Evolutionary conservation across 164 flowering plant species (phyloP), one percentile per base, ranked within the genome.

Genomic region (Umbellularia californica): DNA sequence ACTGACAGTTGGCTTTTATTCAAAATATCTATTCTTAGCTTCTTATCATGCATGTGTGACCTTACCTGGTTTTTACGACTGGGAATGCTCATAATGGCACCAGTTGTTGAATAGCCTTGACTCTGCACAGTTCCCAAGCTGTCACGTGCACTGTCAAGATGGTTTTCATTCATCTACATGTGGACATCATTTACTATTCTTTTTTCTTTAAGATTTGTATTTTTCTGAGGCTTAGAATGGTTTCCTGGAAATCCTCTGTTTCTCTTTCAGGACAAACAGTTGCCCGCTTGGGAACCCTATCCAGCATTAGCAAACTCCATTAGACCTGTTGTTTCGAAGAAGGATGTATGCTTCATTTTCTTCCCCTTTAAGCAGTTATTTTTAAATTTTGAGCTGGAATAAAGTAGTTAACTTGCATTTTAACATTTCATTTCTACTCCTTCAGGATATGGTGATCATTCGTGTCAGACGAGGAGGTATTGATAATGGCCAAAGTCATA

Each of bases 401-500:
- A 66, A 19, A 28, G 47, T 6, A 66, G 22, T 67, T 28, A 13
- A 28, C 28, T 68, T 58, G 12, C 9, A 66, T 4, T 15, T 73
- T 72, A 35, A 41, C 17, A 12, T 24, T 41, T 47, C n/a, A 33
- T 17, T 62, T 23, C 11, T 25, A 20, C 25, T 30, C 17, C 50
- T 72, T 75, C 87, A 95, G 97, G 95, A 91, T 77, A 33, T 88
- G 33, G 71, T 80, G 50, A 85, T 85, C 77, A 79, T 88, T 79
- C 82, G 50, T 51, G 77, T 88, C 30, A 83, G 97, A 75, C 83
- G 88, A 35, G 99, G 99, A 65, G 99, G 99, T 52, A 71, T 88
- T 69, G 90, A 88, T 79, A 28, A 66, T 17, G 85, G 89, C 70
- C 91, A 86, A 83, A 83, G 86, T 74, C 95, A 94, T 81, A 81